Percentiles rank a stretch among this genome's conserved stretches.
Conservation (phyloP, 768 basidiomycete species). For the Coprinopsis strossmayeri region DNA sequence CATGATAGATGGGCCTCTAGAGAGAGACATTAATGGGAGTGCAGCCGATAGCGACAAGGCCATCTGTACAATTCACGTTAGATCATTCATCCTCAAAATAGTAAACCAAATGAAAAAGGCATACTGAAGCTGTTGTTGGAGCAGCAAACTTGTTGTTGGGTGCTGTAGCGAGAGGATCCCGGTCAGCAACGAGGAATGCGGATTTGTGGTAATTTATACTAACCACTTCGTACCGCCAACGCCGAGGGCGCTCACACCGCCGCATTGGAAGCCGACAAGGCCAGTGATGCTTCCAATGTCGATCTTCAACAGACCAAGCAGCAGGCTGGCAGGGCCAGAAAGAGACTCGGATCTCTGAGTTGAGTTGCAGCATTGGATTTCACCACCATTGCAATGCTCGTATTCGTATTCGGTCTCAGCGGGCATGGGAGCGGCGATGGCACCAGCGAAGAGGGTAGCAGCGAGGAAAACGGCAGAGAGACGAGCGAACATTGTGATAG, state of each 20-base stretch:
- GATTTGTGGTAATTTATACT: constrained; percentile 12
- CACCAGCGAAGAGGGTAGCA: constrained; percentile 2
- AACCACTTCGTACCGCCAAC: constrained; percentile 12
- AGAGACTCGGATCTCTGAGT: neutral
- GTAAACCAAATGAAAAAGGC: constrained; percentile 5
- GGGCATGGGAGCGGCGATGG: neutral
- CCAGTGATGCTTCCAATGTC: constrained; percentile 11
- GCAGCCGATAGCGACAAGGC: constrained; percentile 22
- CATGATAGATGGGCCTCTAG: no score
- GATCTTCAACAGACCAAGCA: constrained; percentile 12
- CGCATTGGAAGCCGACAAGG: constrained; percentile 18
- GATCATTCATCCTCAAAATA: neutral
- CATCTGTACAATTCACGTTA: constrained; percentile 14
- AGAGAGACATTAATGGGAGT: constrained; percentile 21
- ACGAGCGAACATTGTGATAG: neutral
- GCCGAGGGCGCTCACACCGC: constrained; percentile 18
- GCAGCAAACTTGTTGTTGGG: constrained; percentile 21
- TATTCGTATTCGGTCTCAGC: neutral
- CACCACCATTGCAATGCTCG: constrained; percentile 8
- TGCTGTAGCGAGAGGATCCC: no score
- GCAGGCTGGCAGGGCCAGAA: neutral
- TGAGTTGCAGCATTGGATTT: constrained; percentile 8
- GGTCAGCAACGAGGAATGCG: no score
- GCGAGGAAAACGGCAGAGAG: constrained; percentile 2
- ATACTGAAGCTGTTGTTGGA: constrained; percentile 19